A percentile compares a stretch with the other conserved stretches of the same genome.
phyloP scores from a whole-genome alignment of 257 asterid species.

The Catharanthus roseus region DNA sequence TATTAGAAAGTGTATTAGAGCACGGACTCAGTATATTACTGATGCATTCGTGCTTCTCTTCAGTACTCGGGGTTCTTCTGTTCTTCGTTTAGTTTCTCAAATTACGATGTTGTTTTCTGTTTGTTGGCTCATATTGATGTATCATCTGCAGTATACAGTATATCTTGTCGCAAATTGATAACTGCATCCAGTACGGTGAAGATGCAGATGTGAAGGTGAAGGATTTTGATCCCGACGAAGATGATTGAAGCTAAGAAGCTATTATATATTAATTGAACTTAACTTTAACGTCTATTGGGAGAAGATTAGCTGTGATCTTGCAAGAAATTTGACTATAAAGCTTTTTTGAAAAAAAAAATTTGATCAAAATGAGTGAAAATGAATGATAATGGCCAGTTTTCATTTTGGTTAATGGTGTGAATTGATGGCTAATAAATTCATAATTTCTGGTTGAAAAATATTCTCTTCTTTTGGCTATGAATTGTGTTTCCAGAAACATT shows the following conservation, averaged over 20 bases:
- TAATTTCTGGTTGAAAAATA: too few relatives aligned
- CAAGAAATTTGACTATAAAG: too few relatives aligned
- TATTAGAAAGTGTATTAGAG: neutral
- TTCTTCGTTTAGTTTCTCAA: neutral
- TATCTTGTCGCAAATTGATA: constrained; percentile 78
- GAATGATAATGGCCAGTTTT: too few relatives aligned
- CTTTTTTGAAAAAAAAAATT: too few relatives aligned
- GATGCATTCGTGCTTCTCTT: neutral
- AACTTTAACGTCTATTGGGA: too few relatives aligned
- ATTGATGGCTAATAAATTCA: too few relatives aligned
- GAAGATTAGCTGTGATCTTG: neutral
- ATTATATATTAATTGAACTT: neutral
- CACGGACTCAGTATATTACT: neutral
- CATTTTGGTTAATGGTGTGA: too few relatives aligned
- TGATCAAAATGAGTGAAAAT: too few relatives aligned
- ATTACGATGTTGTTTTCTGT: neutral
- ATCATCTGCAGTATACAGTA: constrained; percentile 58
- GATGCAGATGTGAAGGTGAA: constrained; percentile 87
- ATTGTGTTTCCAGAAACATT: too few relatives aligned
- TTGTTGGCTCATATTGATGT: neutral
- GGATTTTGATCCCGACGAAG: constrained; percentile 72
- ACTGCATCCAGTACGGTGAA: constrained; percentile 79
- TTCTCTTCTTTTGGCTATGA: too few relatives aligned
- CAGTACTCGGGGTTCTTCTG: neutral
- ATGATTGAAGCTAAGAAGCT: constrained; percentile 19